These are phyloP conservation scores for Polygonum aviculare DNA, from an alignment of 148 eudicot genomes.

Conservation along the genomic window DNA sequence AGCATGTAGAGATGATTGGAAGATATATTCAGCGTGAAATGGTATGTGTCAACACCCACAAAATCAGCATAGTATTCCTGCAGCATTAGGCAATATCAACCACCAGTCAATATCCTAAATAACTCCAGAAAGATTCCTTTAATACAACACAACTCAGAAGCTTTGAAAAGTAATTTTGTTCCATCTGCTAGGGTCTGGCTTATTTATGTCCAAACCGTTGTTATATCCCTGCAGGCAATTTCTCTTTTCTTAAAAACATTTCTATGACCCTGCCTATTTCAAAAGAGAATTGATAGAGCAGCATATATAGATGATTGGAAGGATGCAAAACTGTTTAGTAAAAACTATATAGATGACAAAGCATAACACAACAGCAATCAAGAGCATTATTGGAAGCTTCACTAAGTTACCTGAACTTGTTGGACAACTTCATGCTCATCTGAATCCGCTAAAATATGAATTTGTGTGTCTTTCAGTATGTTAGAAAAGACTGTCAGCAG, in stretches of 20 bases:
- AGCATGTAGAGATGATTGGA: constrained; percentile 87
- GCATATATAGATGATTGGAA: neutral
- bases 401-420: constrained; percentile 71
- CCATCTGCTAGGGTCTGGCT: neutral
- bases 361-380: neutral
- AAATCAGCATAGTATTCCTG: constrained; percentile 96
- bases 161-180: neutral
- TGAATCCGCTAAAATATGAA: constrained; percentile 88
- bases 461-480: constrained; percentile 79
- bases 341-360: neutral
- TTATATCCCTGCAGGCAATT: too few relatives aligned
- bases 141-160: neutral
- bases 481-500: constrained; percentile 76
- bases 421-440: constrained; percentile 94
- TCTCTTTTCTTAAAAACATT: neutral
- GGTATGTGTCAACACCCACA: constrained; percentile 79
- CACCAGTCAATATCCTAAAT: neutral
- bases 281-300: neutral
- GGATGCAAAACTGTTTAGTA: neutral
- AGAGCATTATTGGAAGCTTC: neutral
- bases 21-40: constrained; percentile 65
- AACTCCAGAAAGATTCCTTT: neutral
- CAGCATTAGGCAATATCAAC: constrained; percentile 16
- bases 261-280: neutral
- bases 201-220: neutral